Evolutionary conservation across 1,139 yeast genomes (phyloP).

Genomic region (Nakaseomyces delphensis): DNA sequence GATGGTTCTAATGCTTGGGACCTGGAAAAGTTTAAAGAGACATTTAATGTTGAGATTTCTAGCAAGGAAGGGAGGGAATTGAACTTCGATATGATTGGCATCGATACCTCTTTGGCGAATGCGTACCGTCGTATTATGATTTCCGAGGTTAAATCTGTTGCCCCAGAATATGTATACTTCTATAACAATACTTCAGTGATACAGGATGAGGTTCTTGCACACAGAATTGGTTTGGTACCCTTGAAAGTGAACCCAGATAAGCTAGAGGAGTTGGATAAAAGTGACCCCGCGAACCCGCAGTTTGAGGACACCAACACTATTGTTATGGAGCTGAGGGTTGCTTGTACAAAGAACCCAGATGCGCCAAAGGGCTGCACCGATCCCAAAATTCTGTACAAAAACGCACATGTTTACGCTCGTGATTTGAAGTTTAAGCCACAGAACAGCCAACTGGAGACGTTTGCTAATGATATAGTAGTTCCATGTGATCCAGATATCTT

Average conservation of each 20-base stretch:
- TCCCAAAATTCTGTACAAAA: constrained; percentile 74
- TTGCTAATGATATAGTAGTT: constrained; percentile 60
- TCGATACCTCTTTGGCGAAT: constrained; percentile 89
- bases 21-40: constrained; percentile 64
- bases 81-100: constrained; percentile 76
- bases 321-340: constrained; percentile 69
- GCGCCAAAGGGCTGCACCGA: constrained; percentile 74
- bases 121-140: constrained; percentile 97
- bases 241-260: constrained; percentile 86
- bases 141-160: constrained; percentile 92
- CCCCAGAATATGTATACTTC: constrained; percentile 83
- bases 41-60: constrained; percentile 61
- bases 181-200: constrained; percentile 93
- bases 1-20: constrained; percentile 73
- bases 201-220: constrained; percentile 94
- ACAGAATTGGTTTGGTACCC: constrained; percentile 87
- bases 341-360: constrained; percentile 77
- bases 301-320: constrained; percentile 84
- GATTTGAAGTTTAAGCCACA: constrained; percentile 88
- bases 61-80: constrained; percentile 61
- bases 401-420: constrained; percentile 78
- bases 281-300: constrained; percentile 55
- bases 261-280: constrained; percentile 65
- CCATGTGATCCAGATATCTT: constrained; percentile 83
- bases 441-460: constrained; percentile 69